Evolutionary conservation across 768 basidiomycete genomes (phyloP).

Genomic region (Leccinum barrowsii): DNA sequence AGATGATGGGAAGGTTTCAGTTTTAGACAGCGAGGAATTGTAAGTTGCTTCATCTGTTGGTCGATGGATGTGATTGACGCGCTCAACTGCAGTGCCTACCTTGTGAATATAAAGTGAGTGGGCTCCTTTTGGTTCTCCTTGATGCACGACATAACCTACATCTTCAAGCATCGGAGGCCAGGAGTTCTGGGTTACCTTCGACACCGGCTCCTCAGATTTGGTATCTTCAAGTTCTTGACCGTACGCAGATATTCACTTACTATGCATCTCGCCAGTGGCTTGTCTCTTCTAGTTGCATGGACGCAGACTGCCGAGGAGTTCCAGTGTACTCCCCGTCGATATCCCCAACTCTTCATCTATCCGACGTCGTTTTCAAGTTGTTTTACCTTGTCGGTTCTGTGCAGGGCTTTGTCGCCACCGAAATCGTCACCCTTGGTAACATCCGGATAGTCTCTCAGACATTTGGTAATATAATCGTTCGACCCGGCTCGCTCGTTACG

Average conservation of each 20-base stretch:
- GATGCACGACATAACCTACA: background rate
- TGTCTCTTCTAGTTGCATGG: conserved; percentile 42
- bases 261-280: conserved; percentile 42
- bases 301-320: conserved; percentile 44
- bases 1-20: conserved; percentile 19
- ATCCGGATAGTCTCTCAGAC: conserved; percentile 46
- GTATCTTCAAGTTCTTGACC: conserved; percentile 26
- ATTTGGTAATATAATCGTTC: conserved; percentile 35
- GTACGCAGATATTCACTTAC: conserved; percentile 2
- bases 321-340: conserved; percentile 36
- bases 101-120: conserved; percentile 35
- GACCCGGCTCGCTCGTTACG: background rate
- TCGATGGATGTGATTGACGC: background rate
- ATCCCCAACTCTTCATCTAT: conserved; percentile 30
- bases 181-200: conserved; percentile 43
- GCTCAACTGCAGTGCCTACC: conserved; percentile 35
- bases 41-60: conserved; percentile 17
- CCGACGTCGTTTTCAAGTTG: conserved; percentile 40
- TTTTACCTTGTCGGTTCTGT: conserved; percentile 53
- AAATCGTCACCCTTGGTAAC: conserved; percentile 43
- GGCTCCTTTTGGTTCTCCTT: background rate
- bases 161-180: conserved; percentile 40
- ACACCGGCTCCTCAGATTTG: conserved; percentile 58
- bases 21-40: conserved; percentile 34
- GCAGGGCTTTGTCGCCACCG: conserved; percentile 47